Evolutionary conservation across 345 rosid genomes (phyloP), one percentile per base, ranked within the genome.

Genomic region (Syzygium jambos): DNA sequence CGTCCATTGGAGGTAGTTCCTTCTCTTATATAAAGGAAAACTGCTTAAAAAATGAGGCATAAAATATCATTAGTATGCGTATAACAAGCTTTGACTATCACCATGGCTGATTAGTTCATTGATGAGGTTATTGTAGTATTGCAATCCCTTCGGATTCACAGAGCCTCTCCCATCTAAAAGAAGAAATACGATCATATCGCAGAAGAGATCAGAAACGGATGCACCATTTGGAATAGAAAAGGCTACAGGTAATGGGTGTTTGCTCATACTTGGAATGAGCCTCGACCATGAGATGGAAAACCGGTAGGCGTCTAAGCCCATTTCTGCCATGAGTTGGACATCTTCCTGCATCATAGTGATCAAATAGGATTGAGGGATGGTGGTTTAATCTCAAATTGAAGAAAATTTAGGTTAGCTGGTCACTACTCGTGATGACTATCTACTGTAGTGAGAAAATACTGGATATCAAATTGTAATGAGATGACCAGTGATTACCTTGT

Each of bases 281-380:
- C 91, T 87, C 2, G 91, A 86, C 91, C 90, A 91, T 30, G 93
- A 90, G 43, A 91, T 89, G 34, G 91, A 91, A 80, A 90, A 89
- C 85, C 90, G 86, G 46, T 86, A 90, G 4, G 86, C 88, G 22
- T 91, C 92, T 86, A 89, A 56, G 57, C 89, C 88, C 22, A 84
- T 88, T n/a, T 87, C 91, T 5, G 25, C 87, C 91, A 90, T 90
- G 53, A 88, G 89, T 65, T 88, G 86, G 38, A 90, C 90, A 87
- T 90, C 91, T 88, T 88, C 91, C 91, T 90, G 89, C 86, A 43
- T 61, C 7, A 25, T 46, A 73, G 34, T 34, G 80, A 53, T 17
- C 21, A 59, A 10, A n/a, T 27, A 12, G 51, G 52, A 43, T 12
- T 29, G 41, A 3, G 34, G 52, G 27, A 63, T 41, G 52, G 23